Conservation (phyloP, 768 basidiomycete species). For the Lactifluus echinatus region DNA sequence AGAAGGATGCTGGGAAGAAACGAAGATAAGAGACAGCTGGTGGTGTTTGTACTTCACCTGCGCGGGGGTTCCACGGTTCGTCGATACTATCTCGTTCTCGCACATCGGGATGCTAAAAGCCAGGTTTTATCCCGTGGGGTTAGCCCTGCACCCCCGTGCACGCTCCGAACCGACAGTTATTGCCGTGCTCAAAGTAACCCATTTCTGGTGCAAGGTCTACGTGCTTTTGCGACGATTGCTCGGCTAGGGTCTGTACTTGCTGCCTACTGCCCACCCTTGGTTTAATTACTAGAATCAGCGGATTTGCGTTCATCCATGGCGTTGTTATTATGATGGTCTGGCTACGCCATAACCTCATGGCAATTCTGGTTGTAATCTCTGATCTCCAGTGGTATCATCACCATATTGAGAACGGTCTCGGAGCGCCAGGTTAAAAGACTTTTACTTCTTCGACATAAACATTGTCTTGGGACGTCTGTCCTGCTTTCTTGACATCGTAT, state of each 20-base stretch:
- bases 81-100: not conserved
- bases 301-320: not conserved
- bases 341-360: not conserved
- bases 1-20: slow-evolving; percentile 23
- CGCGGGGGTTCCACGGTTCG: not conserved
- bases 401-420: too few species aligned
- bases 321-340: not conserved
- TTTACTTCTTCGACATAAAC: too few species aligned
- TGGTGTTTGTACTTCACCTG: not conserved
- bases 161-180: not conserved
- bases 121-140: not conserved
- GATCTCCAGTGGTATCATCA: not conserved
- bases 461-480: too few species aligned
- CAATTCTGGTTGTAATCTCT: not conserved
- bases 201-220: too few species aligned
- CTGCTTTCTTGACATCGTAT: too few species aligned
- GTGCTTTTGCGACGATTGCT: too few species aligned
- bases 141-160: not conserved
- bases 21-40: not conserved
- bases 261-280: not conserved
- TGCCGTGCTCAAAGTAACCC: not conserved
- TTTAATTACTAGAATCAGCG: not conserved
- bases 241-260: not conserved
- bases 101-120: not conserved
- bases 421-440: too few species aligned